Base-by-base conservation (phyloP, 2,329 filamentous ascomycete genomes). In the Endoconidiophora polonica region DNA sequence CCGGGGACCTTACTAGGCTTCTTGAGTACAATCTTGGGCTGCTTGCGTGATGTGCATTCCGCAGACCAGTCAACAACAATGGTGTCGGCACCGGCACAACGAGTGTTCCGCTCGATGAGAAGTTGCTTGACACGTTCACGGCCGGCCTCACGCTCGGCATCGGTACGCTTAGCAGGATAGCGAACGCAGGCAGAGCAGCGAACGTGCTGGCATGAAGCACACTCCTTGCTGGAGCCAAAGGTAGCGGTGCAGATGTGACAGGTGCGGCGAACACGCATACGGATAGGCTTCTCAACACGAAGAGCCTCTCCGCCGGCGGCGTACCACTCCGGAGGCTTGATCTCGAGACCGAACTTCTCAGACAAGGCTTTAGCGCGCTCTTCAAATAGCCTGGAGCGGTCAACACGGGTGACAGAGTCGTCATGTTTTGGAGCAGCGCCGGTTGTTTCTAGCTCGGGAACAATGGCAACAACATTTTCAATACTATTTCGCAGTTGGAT, bases 111-210 rank as follows among this genome's bases (percentile, higher is more conserved):
- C 54, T 74, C 70, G 56, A 73, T 73, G 59, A 78, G 72, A 53
- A 70, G 56, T 16, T 71, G 69, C 55, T 70, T 68, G 16, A 52
- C 46, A 57, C 63, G 67, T 59, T 71, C 69, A 48, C 73, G 70
- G 60, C 68, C 71, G 56, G 70, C 70, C 53, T 71, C 63, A 56
- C 68, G 67, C 59, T 76, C 70, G 54, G 68, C 69, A 56, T 77
- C 72, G 58, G 67, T 72, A 56, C 75, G 77, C 66, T 79, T 79
- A 48, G 74, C 69, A 33, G 87, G 87, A 58, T 82, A 77, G 50
- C 85, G 78, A 24, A 78, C 76, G 62, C 88, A 95, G 59, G 83
- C 79, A 60, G 77, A 82, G 74, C 88, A 95, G 56, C 85, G 77
- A 44, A 70, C 69, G 65, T 95, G 88, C 57, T 83, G 73, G 67